Evolutionary conservation across 495 filamentous ascomycete genomes (phyloP).

Genomic region (Trichoderma orchidacearum): DNA sequence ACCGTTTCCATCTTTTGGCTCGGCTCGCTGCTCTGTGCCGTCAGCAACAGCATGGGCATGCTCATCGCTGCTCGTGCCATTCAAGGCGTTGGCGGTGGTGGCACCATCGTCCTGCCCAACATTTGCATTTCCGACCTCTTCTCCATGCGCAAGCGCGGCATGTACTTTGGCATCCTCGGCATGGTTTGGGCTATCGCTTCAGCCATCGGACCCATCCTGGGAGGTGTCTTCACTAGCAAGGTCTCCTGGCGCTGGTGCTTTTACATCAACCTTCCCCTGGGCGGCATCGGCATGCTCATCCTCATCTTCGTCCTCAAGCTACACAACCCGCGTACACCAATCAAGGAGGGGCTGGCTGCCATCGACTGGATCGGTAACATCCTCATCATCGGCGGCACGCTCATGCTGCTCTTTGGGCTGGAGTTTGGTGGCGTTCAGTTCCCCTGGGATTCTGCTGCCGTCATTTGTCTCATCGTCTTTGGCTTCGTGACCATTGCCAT

Average conservation of each 20-base stretch:
- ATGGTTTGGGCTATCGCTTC: slow-evolving; percentile 55
- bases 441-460: slow-evolving; percentile 62
- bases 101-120: slow-evolving; percentile 56
- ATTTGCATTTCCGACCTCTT: slow-evolving; percentile 58
- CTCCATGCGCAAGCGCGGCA: slow-evolving; percentile 20
- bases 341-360: slow-evolving; percentile 54
- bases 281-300: slow-evolving; percentile 52
- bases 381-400: slow-evolving; percentile 57
- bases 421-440: slow-evolving; percentile 64
- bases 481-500: slow-evolving; percentile 46
- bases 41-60: slow-evolving; percentile 52
- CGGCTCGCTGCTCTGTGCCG: slow-evolving; percentile 53
- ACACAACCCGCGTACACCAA: slow-evolving; percentile 59
- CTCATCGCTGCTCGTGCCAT: slow-evolving; percentile 57
- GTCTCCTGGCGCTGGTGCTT: slow-evolving; percentile 55
- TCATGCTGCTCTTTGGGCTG: slow-evolving; percentile 73
- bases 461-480: slow-evolving; percentile 69
- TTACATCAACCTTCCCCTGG: slow-evolving; percentile 69
- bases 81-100: slow-evolving; percentile 68
- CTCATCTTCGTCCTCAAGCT: slow-evolving; percentile 61
- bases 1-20: slow-evolving; percentile 48
- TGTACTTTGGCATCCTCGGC: slow-evolving; percentile 28
- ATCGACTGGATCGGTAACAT: slow-evolving; percentile 67
- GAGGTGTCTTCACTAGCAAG: slow-evolving; percentile 43
- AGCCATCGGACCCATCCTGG: slow-evolving; percentile 53